Percentiles rank a stretch among this genome's conserved stretches.
These are phyloP conservation scores for Candida koratica DNA, from an alignment of 805 yeast genomes.

Conservation along the genomic window DNA sequence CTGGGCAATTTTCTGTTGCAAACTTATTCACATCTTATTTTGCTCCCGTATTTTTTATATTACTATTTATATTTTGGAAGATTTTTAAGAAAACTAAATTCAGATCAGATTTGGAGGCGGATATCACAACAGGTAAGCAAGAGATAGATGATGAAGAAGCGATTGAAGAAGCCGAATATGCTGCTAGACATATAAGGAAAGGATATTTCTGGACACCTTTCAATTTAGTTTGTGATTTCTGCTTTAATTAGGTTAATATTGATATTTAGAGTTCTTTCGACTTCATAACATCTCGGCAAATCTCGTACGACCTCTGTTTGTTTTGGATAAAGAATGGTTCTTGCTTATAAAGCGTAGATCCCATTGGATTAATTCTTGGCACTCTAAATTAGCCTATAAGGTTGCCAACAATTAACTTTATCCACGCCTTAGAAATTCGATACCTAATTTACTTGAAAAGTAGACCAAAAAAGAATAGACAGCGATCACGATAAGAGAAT, in stretches of 20 bases:
- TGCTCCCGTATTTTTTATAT: slow-evolving; percentile 30
- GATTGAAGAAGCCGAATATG: slow-evolving; percentile 21
- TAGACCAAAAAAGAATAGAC: too few species aligned
- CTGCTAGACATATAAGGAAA: slow-evolving; percentile 17
- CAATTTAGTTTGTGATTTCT: slow-evolving; percentile 13
- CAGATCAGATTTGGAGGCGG: slow-evolving; percentile 30
- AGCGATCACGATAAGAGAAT: too few species aligned
- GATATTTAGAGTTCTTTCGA: too few species aligned
- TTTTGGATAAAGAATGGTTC: too few species aligned
- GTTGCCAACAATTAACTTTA: too few species aligned
- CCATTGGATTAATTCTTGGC: too few species aligned
- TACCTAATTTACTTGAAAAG: too few species aligned
- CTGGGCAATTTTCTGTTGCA: slow-evolving; percentile 31
- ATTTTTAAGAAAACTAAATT: slow-evolving; percentile 27
- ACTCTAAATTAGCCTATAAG: too few species aligned
- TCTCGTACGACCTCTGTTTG: too few species aligned
- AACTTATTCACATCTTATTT: slow-evolving; percentile 36
- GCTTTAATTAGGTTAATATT: slow-evolving; percentile 12
- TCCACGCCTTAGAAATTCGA: too few species aligned
- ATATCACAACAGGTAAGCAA: slow-evolving; percentile 30
- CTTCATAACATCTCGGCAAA: background rate
- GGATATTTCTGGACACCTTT: slow-evolving; percentile 22
- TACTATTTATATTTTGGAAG: slow-evolving; percentile 31
- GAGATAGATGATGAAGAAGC: slow-evolving; percentile 35
- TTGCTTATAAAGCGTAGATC: too few species aligned